Conservation (phyloP, 192 early-diverging fungal species). For the Podila epigama region DNA sequence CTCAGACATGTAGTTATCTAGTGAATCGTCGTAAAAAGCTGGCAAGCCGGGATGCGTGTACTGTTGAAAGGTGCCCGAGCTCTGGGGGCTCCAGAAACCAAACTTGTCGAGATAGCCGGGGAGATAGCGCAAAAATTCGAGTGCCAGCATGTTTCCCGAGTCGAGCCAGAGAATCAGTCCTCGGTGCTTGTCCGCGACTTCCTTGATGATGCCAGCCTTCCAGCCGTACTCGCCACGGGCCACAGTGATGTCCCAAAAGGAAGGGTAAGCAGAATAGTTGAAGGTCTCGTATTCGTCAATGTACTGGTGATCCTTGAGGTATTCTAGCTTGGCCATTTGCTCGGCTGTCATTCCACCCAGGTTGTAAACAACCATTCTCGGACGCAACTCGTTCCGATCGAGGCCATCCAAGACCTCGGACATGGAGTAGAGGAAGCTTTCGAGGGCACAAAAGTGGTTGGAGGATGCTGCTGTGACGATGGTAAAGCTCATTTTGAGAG, state of each 20-base stretch:
- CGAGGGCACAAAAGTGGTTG: conserved; percentile 62
- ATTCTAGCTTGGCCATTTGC: conserved; percentile 50
- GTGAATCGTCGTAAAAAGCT: conserved; percentile 46
- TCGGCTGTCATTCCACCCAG: conserved; percentile 55
- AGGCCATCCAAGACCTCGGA: conserved; percentile 43
- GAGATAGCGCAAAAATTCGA: conserved; percentile 56
- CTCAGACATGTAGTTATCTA: conserved; percentile 36
- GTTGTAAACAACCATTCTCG: conserved; percentile 60
- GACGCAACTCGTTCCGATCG: conserved; percentile 40
- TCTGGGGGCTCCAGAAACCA: conserved; percentile 61
- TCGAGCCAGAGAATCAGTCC: conserved; percentile 61
- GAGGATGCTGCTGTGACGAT: conserved; percentile 62
- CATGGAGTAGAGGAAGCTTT: conserved; percentile 56
- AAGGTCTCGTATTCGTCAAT: conserved; percentile 55
- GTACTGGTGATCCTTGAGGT: conserved; percentile 50
- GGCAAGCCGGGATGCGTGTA: conserved; percentile 60
- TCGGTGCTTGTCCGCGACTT: conserved; percentile 49
- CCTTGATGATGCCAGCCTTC: conserved; percentile 62
- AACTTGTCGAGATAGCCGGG: conserved; percentile 46
- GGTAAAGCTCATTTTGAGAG: conserved; percentile 36
- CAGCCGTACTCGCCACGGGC: conserved; percentile 62
- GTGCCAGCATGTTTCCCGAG: conserved; percentile 53
- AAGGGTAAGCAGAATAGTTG: conserved; percentile 54
- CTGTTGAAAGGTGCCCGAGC: conserved; percentile 30
- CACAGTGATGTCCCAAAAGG: conserved; percentile 59